Base-by-base conservation (phyloP, 2,329 filamentous ascomycete species). In the Penicillium corylophilum region DNA sequence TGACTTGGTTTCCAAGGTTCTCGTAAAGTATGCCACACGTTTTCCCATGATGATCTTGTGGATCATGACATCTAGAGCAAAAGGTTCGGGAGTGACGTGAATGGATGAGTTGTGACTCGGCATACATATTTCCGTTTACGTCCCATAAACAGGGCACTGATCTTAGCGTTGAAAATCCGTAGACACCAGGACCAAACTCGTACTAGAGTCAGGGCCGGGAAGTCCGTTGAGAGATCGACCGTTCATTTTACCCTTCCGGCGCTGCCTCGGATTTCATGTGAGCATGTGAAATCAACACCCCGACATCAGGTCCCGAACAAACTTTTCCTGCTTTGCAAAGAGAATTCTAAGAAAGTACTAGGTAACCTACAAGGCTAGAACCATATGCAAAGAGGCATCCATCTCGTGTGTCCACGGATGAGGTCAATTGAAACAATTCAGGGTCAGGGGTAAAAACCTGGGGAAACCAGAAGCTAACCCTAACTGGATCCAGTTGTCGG, bases 231-330 rank as follows among this genome's bases (percentile, higher is more conserved):
- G 10, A 1, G 43, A 50, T 46, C 48, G 13, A 48, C 48, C 26
- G 16, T 22, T 23, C 13, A 26, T 26, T 23, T 44, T 38, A 42
- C 43, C 36, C 45, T 28, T 39, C 20, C 22, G 15, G 23, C 41
- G 22, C 38, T 42, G 44, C 43, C 43, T 43, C 49, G 54, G 51
- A 44, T 44, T 53, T n/a, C n/a, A n/a, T n/a, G n/a, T n/a, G n/a
- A n/a, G n/a, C 60, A 61, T 61, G 59, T 61, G 60, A 62, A 59
- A 62, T 62, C 60, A 59, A 58, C 58, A 50, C 22, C 40, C 18
- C 22, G 53, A 46, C 50, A 55, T 44, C 48, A 57, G 49, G 12
- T 23, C 29, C 40, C 28, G 46, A n/a, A 38, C 47, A 38, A 35
- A 50, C 31, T 46, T 51, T 44, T 26, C 18, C 4, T 15, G 38